Evolutionary conservation across 148 eudicot species (phyloP).

Genomic region (Dysphania ambrosioides): DNA sequence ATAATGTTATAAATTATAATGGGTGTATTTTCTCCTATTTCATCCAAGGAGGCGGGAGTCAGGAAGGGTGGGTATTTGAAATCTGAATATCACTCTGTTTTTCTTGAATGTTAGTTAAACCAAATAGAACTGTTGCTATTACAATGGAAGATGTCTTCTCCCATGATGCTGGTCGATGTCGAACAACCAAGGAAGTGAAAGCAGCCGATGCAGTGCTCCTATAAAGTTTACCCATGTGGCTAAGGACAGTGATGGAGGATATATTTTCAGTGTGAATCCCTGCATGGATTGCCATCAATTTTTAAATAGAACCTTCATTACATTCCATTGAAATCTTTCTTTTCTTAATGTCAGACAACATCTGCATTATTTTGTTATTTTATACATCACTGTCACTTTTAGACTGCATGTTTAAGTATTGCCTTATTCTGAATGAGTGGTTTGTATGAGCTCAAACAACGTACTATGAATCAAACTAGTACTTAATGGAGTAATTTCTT

Average conservation of each 20-base stretch:
- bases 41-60: too few species aligned
- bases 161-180: constrained; percentile 39
- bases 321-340: constrained; percentile 1
- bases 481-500: background rate
- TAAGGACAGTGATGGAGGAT: constrained; percentile 47
- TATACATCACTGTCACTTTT: background rate
- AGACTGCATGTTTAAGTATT: background rate
- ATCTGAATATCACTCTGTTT: background rate
- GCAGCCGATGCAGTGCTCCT: constrained; percentile 48
- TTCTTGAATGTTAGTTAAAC: constrained; percentile 27
- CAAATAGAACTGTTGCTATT: constrained; percentile 39
- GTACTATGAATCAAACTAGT: background rate
- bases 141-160: constrained; percentile 27
- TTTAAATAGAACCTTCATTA: constrained; percentile 7
- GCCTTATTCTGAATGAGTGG: background rate
- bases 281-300: constrained; percentile 18
- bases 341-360: background rate
- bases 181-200: constrained; percentile 32
- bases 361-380: background rate
- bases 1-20: too few species aligned
- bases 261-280: constrained; percentile 41
- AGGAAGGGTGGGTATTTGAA: background rate
- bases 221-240: constrained; percentile 47
- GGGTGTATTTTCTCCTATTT: too few species aligned
- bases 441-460: background rate